phyloP scores from a whole-genome alignment of 2,329 filamentous ascomycete species.

The Aspergillus novoparasiticus region DNA sequence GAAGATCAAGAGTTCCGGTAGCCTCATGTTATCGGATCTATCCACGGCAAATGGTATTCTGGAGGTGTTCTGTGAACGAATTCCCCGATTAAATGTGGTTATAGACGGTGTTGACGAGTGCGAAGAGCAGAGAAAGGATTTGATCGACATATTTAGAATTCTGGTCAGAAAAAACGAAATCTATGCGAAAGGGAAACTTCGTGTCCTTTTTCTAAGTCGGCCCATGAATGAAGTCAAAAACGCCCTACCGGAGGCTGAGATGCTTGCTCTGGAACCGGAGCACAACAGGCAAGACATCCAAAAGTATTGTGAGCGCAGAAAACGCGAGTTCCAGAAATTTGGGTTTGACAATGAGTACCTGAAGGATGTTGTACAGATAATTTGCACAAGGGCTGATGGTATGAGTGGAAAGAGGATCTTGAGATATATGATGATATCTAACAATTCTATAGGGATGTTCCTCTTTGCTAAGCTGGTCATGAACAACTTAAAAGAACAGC shows the following conservation, averaged over 20 bases:
- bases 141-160: conserved; percentile 5
- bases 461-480: conserved; percentile 13
- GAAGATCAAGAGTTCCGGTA: conserved; percentile 2
- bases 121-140: conserved; percentile 2
- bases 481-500: conserved; percentile 9
- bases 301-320: conserved; percentile 10
- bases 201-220: conserved; percentile 7
- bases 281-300: conserved; percentile 9
- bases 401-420: background rate
- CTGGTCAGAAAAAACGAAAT: conserved; percentile 6
- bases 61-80: conserved; percentile 7
- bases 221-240: conserved; percentile 8
- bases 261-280: conserved; percentile 1
- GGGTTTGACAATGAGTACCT: background rate
- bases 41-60: conserved; percentile 1
- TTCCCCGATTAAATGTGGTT: conserved; percentile 7
- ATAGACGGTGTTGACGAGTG: conserved; percentile 14
- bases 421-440: background rate
- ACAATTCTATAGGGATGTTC: conserved; percentile 10
- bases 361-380: background rate
- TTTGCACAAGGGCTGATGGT: conserved; percentile 12
- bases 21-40: conserved; percentile 4
- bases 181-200: conserved; percentile 4
- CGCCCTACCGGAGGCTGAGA: conserved; percentile 1
- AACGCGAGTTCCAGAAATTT: conserved; percentile 7